Base-by-base conservation (phyloP, 1,284 basidiomycete species). In the Bondarzewia mesenterica region DNA sequence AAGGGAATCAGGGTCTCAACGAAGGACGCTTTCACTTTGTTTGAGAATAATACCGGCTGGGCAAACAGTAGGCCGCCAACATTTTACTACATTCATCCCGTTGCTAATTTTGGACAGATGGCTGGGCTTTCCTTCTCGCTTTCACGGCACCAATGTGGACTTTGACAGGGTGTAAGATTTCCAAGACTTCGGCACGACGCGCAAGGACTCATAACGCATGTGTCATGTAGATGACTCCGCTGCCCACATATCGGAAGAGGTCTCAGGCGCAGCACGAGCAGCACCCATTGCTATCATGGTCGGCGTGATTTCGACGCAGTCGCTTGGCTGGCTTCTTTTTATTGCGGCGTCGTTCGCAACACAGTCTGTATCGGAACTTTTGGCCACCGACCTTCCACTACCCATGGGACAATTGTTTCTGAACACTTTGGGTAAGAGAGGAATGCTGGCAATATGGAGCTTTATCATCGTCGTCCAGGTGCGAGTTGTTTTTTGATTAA, bases 141-240 rank as follows among this genome's bases (percentile, higher is more conserved):
- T 85, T 88, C 57, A 82, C 81, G 0, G 73, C 81, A 1, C 80
- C 83, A 0, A 87, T 87, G 78, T 89, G 85, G 85, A 83, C 81
- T 1, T 62, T 87, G 43, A 86, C 84, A 0, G 82, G 82, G 47
- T 88, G 83, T 83, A 51, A 57, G 79, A 59, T 6, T 6, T 38
- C 38, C 4, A 39, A 5, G 1, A 25, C n/a, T 4, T 7, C 14
- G 16, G 12, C 32, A 4, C n/a, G 29, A 43, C 37, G 35, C 14
- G 25, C 22, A 18, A 3, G 21, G 38, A n/a, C 20, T 32, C 29
- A 32, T 15, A 6, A 21, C n/a, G 45, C 15, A 22, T 25, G 35
- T 25, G 14, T 35, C 27, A 5, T 12, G 43, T 53, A 84, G 83
- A 85, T 55, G 85, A 89, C 57, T 84, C 84, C 23, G 83, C 85